A percentile compares a stretch with the other conserved stretches of the same genome.
Conservation (phyloP, 192 early-diverging fungal species). For the Phycomyces blakesleeanus region DNA sequence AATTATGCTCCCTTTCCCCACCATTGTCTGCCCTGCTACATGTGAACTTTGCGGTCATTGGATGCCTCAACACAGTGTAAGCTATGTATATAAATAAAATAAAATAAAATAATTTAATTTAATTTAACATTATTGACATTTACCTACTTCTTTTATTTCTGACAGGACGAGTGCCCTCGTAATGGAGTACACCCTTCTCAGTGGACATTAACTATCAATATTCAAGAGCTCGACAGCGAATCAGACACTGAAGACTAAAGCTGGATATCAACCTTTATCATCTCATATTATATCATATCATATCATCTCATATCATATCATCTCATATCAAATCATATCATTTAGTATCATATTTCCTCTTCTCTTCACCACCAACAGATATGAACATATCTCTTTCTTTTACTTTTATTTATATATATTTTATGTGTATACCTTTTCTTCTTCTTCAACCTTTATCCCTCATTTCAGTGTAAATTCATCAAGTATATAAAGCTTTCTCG, state of each 20-base stretch:
- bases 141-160: not conserved
- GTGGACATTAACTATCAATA: conserved; percentile 11
- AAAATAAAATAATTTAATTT: not conserved
- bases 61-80: conserved; percentile 32
- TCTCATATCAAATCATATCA: too few species aligned
- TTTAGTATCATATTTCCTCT: too few species aligned
- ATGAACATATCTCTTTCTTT: not conserved
- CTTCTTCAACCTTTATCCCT: too few species aligned
- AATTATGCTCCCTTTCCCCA: not conserved
- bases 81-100: not conserved
- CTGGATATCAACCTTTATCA: too few species aligned
- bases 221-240: too few species aligned
- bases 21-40: conserved; percentile 28
- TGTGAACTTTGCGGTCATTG: conserved; percentile 36
- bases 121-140: not conserved
- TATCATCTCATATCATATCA: too few species aligned
- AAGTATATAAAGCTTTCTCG: too few species aligned
- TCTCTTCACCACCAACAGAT: too few species aligned
- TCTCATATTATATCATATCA: too few species aligned
- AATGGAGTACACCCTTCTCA: conserved; percentile 32
- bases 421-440: too few species aligned
- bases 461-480: too few species aligned
- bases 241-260: not conserved
- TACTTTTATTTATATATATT: too few species aligned
- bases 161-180: conserved; percentile 25